Evolutionary conservation across 2,329 filamentous ascomycete genomes (phyloP).

Genomic region (Sporothrix euskadiensis): DNA sequence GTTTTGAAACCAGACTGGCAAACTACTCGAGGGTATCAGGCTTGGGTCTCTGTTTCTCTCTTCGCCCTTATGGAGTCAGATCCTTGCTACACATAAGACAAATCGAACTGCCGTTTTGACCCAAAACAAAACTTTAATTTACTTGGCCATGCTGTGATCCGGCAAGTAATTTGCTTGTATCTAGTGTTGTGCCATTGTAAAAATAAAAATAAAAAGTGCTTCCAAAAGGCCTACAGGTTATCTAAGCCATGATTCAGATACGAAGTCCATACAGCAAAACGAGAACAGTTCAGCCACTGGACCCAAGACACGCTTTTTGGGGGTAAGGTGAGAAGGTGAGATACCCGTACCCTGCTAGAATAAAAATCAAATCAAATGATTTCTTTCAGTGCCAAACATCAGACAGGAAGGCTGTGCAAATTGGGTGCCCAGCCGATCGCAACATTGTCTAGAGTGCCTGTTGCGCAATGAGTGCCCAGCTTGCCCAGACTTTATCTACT

Average conservation of each 20-base stretch:
- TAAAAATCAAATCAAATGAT: background rate
- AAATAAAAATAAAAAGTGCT: background rate
- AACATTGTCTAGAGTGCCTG: background rate
- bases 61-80: background rate
- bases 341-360: background rate
- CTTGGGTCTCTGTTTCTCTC: background rate
- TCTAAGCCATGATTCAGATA: background rate
- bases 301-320: background rate
- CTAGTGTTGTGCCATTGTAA: too few species aligned
- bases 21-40: background rate
- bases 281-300: background rate
- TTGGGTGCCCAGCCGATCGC: constrained; percentile 3
- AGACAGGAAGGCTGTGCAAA: constrained; percentile 3
- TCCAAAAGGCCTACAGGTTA: background rate
- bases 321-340: background rate
- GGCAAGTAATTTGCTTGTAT: background rate
- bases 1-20: constrained; percentile 14
- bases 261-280: background rate
- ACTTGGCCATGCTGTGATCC: constrained; percentile 11
- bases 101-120: constrained; percentile 23
- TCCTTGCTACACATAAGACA: background rate
- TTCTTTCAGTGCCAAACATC: background rate
- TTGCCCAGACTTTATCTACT: background rate
- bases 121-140: constrained; percentile 18
- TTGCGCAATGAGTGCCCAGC: background rate